Evolutionary conservation across 257 asterid species (phyloP), one percentile per base, ranked within the genome.

Genomic region (Lavandula angustifolia): DNA sequence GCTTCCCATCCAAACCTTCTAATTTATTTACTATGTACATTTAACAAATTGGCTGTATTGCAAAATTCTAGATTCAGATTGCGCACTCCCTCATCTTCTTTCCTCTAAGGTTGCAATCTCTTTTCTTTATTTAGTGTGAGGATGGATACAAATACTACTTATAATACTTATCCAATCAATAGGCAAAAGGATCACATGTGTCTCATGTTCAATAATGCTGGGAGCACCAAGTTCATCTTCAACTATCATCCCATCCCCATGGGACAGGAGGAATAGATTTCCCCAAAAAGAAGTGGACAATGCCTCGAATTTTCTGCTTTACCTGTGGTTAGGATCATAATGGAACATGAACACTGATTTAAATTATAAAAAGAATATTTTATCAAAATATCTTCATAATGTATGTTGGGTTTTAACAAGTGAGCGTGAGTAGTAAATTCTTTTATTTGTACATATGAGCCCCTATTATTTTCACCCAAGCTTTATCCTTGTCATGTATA

Each of bases 201-300:
- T 60, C 13, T 44, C n/a, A 31, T 13, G 44, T 44, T 61, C 14
- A 61, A 44, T 22, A 44, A 8, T 61, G 35, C 31, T 61, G 16
- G 35, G 38, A 8, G 32, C 31, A 31, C 66, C 43, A 60, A 60
- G 54, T 27, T 43, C 31, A 29, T 43, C 66, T 47, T 42, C 11
- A 6, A 33, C 31, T 27, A 32, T 34, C 44, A 7, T 29, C 42
- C 53, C 37, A 31, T 66, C 69, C 7, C 32, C 35, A 7, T 41
- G 18, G 4, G 4, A 54, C 9, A 27, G 17, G 53, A 65, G 33
- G 53, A 12, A 16, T 41, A 38, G 35, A 3, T 17, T 14, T 9
- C 18, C 3, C 9, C 6, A 18, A 50, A 22, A n/a, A n/a, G n/a
- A n/a, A 17, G 27, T 17, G 7, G 14, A n/a, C 3, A 9, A 43